These are phyloP conservation scores for Chaetomiaceae sp. DNA, from an alignment of 2,329 filamentous ascomycete species.

Conservation along the genomic window DNA sequence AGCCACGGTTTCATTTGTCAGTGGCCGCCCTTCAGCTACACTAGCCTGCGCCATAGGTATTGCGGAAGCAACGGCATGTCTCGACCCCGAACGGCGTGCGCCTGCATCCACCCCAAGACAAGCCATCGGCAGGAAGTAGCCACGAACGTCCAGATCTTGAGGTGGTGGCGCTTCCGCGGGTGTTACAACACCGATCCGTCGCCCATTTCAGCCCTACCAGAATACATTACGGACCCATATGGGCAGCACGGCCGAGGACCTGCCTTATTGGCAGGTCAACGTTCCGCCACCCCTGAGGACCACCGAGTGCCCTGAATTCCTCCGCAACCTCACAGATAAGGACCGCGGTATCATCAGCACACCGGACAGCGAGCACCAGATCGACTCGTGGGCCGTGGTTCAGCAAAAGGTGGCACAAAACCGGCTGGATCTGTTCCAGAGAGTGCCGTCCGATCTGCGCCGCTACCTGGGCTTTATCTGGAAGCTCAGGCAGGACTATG, in stretches of 20 bases:
- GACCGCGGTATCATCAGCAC: conserved; percentile 65
- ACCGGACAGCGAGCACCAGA: conserved; percentile 58
- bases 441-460: conserved; percentile 70
- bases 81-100: neutral
- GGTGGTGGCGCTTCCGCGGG: too few relatives aligned
- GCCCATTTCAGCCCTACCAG: too few relatives aligned
- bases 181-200: too few relatives aligned
- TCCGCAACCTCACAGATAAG: conserved; percentile 58
- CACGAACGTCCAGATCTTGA: too few relatives aligned
- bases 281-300: conserved; percentile 58
- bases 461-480: conserved; percentile 67
- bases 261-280: conserved; percentile 80
- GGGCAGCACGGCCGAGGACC: conserved; percentile 3
- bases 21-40: too few relatives aligned
- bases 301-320: conserved; percentile 63
- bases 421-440: conserved; percentile 68
- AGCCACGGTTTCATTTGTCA: too few relatives aligned
- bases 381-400: conserved; percentile 65
- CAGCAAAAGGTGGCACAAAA: conserved; percentile 56
- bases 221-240: neutral
- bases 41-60: neutral
- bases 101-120: too few relatives aligned
- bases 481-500: conserved; percentile 59
- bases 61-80: neutral
- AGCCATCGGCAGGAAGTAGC: too few relatives aligned